Base-by-base conservation (phyloP, 2,329 filamentous ascomycete species). In the Furcasterigmium sp. region DNA sequence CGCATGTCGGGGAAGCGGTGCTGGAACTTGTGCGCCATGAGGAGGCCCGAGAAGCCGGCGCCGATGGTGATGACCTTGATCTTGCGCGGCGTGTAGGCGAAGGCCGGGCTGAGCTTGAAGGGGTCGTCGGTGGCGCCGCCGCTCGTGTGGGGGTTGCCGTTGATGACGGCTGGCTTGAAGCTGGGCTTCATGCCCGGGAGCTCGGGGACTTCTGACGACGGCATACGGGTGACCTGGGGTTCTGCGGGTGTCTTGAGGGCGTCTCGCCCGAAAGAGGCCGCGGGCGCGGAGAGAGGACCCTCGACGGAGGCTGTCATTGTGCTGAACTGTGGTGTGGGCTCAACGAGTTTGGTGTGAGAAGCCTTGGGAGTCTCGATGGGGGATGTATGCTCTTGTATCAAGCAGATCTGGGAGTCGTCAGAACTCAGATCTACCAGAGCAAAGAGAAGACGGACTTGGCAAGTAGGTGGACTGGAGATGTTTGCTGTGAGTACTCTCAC, bases 21-120 rank as follows among this genome's bases (percentile, higher is more conserved):
- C 43, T 55, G 51, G 55, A 59, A 57, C 49, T 59, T 57, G 40
- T 58, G 58, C 3, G 54, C 55, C 19, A 58, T 39, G 41, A 52
- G 55, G 5, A 60, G 44, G 5, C 56, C 57, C 5, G 56, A 54
- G 21, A 54, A 56, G 25, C 56, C 57, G 8, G 57, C 53, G 36
- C 59, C 59, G 35, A 58, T 51, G 41, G 56, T 58, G 32, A 54
- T 53, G 6, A 60, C 57, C 9, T 59, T 48, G 19, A 63, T 37
- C 50, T 62, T 62, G 19, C 55, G 55, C 6, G 59, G 59, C 49
- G 61, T 61, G 15, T 58, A 62, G 45, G 29, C 29, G 13, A 13
- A 32, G 9, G 9, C 29, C 9, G 46, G 35, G 36, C 44, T 51
- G 1, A 61, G 54, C 38, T 50, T 47, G 39, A 60, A 62, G 1